Evolutionary conservation across 371 early-diverging fungal genomes (phyloP), one percentile per base, ranked within the genome.

Genomic region (Mortierella sp.): DNA sequence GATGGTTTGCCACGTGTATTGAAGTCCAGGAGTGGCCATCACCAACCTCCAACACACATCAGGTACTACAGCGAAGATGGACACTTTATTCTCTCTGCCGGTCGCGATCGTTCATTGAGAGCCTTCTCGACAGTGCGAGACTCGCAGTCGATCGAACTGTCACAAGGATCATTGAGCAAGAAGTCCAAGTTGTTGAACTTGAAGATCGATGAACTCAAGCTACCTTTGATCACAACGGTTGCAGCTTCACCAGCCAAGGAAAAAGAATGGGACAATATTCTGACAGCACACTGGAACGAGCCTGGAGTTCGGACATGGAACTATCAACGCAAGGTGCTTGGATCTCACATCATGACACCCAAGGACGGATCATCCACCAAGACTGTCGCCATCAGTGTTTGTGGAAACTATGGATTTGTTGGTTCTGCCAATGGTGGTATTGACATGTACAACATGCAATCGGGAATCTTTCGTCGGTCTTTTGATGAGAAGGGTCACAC

Each of bases 381-480:
- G 79, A 71, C 90, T 1, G 92, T 92, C 9, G 85, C 88, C 5
- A 82, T 98, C 54, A 94, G 93, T 63, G 80, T 87, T 2, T 98
- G 98, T 64, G 98, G 98, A 51, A 95, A 96, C 80, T 98, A 91
- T 87, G 95, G 90, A 5, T 88, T 95, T 56, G 72, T 95, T 9
- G 99, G 98, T 2, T 85, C 92, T 24, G 81, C 86, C 3, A 73
- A 79, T 25, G 99, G 97, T 52, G 65, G 67, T 16, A 83, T 98
- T 46, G 95, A 95, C 51, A 91, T 93, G 91, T 95, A 85, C 86
- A 98, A 96, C 84, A 82, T 98, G 88, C 99, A 98, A 69, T 96
- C 97, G 24, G 98, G 97, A 14, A 52, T 88, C 46, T 81, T 85
- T 41, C 88, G 95, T 25, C 87, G 88, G 63, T 79, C 89, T 14